These are phyloP conservation scores for Dendrostoma leiphaemia DNA, from an alignment of 2,329 filamentous ascomycete species.

Conservation along the genomic window DNA sequence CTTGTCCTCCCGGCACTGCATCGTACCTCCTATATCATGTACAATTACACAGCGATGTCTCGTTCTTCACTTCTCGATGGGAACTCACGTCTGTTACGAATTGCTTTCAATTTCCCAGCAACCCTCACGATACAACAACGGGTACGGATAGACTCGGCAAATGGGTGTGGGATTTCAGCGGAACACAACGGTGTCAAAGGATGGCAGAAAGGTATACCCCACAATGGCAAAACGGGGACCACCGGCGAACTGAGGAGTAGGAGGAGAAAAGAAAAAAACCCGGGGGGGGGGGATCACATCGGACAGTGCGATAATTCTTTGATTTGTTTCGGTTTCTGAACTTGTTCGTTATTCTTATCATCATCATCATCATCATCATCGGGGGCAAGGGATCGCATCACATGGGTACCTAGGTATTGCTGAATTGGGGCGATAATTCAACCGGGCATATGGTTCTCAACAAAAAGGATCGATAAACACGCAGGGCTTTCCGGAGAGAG, in stretches of 20 bases:
- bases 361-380: too few relatives aligned
- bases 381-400: too few relatives aligned
- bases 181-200: neutral
- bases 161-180: neutral
- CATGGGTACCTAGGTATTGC: too few relatives aligned
- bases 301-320: neutral
- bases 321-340: neutral
- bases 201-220: neutral
- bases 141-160: neutral
- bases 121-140: neutral
- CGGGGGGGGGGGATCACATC: too few relatives aligned
- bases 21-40: slow-evolving; percentile 1
- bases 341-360: neutral
- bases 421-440: too few relatives aligned
- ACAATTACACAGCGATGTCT: slow-evolving; percentile 3
- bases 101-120: neutral
- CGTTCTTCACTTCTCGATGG: neutral
- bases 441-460: too few relatives aligned
- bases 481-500: too few relatives aligned
- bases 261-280: too few relatives aligned
- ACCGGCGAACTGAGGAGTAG: neutral
- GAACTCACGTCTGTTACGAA: slow-evolving; percentile 1
- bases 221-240: neutral
- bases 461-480: too few relatives aligned
- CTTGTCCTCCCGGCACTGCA: neutral